Evolutionary conservation across 23 red algal genomes (phyloP).

Genomic region (Gracilaria domingensis): DNA sequence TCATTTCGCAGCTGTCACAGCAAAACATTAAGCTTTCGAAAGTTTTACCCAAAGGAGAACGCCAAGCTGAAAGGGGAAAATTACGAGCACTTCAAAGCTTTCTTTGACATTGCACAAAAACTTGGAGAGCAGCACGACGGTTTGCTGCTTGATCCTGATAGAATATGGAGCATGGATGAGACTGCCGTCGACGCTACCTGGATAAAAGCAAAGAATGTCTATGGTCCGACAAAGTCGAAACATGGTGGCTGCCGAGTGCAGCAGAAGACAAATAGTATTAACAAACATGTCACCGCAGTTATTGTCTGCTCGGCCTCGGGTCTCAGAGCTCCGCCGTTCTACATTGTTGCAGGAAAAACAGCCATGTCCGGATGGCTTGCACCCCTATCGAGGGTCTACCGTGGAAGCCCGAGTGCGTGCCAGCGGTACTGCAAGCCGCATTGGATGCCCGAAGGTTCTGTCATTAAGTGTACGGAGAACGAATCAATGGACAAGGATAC

Average conservation of each 20-base stretch:
- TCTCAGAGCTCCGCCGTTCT: slow-evolving; percentile 35
- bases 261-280: too few relatives aligned
- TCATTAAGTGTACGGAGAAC: slow-evolving; percentile 34
- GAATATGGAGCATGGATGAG: background rate
- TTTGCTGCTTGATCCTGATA: background rate
- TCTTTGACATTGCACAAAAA: slow-evolving; percentile 35
- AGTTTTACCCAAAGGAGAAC: background rate
- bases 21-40: background rate
- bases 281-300: background rate
- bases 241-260: background rate
- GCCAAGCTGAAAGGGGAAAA: slow-evolving; percentile 23
- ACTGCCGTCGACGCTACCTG: slow-evolving; percentile 2
- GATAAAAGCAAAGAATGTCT: background rate
- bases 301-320: slow-evolving; percentile 23
- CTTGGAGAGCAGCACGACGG: background rate
- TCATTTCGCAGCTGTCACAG: background rate
- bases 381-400: background rate
- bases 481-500: slow-evolving; percentile 22
- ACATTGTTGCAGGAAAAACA: slow-evolving; percentile 26
- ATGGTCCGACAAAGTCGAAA: slow-evolving; percentile 3
- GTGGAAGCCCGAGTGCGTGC: background rate
- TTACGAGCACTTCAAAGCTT: slow-evolving; percentile 28
- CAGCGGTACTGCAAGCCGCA: background rate
- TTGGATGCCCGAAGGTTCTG: slow-evolving; percentile 19
- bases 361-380: background rate